Base-by-base conservation (phyloP, 2,329 filamentous ascomycete species). In the Fusarium sp. region DNA sequence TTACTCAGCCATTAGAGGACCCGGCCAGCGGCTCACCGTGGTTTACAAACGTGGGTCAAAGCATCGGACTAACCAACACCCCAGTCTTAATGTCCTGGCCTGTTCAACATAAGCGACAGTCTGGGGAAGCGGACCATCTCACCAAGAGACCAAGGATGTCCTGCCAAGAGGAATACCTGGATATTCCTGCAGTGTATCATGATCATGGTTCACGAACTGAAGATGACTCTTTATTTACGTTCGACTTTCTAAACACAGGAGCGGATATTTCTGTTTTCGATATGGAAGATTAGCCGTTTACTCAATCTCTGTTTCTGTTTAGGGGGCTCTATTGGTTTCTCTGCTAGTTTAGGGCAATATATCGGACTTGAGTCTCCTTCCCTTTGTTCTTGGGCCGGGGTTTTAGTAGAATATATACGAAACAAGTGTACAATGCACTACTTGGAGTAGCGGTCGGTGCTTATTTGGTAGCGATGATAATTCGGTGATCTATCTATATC, bases 231-330 rank as follows among this genome's bases (percentile, higher is more conserved):
- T 42, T 78, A 23, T 72, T 75, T 21, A 69, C 72, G 11, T 77
- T 78, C 39, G 75, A 77, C 39, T 78, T 78, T 66, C 52, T 78
- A 3, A 48, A 55, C 8, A 54, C 64, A 2, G 66, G 66, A 38
- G 72, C 68, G 9, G 76, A 78, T n/a, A 63, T 78, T 31, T 60
- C 74, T 12, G 72, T 75, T 35, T 77, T 78, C 33, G 72, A 73
- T 23, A 54, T 69, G n/a, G 76, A 76, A 4, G 76, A 77, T 14
- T 77, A 64, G 42, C 1, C 8, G n/a, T 5, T 51, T 45, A 23
- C 31, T 21, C 33, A 15, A 49, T n/a, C 25, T 31, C n/a, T 19
- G 21, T 25, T 23, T 3, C 9, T 10, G 11, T 11, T 16, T 31
- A n/a, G 4, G 21, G 12, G 33, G 16, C 3, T 11, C 21, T 12